Conservation (phyloP, 495 filamentous ascomycete genomes). For the Sporormia fimetaria region DNA sequence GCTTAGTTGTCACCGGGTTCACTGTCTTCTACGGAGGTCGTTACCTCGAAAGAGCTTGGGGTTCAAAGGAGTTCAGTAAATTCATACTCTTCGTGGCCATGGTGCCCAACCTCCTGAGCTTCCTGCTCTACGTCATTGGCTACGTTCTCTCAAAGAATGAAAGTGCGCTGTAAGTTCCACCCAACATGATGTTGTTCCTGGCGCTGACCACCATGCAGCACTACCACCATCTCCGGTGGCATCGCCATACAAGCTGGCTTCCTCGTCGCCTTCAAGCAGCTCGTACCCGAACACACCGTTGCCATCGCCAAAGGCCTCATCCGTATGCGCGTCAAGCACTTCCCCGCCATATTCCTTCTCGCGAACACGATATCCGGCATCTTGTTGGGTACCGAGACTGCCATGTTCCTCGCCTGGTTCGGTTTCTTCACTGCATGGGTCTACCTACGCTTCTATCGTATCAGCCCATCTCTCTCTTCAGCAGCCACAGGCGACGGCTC, state of each 20-base stretch:
- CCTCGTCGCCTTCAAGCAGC: constrained; percentile 95
- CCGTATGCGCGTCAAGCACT: constrained; percentile 85
- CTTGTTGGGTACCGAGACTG: constrained; percentile 75
- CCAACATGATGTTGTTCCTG: neutral
- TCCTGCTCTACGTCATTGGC: constrained; percentile 59
- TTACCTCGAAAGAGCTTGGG: constrained; percentile 94
- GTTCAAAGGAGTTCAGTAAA: constrained; percentile 81
- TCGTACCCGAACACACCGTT: constrained; percentile 96
- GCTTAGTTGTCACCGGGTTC: constrained; percentile 62
- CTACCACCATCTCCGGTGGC: constrained; percentile 73
- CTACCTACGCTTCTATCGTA: constrained; percentile 83
- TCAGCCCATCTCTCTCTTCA: constrained; percentile 50
- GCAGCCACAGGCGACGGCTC: constrained; percentile 43
- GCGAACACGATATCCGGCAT: constrained; percentile 66
- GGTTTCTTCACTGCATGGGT: constrained; percentile 87
- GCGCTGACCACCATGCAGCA: constrained; percentile 38
- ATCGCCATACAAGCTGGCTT: constrained; percentile 85
- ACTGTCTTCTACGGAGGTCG: constrained; percentile 89
- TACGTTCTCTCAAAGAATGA: constrained; percentile 59
- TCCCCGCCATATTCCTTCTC: constrained; percentile 79
- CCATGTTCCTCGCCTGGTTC: constrained; percentile 64
- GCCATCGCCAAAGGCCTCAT: constrained; percentile 77
- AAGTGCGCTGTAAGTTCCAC: constrained; percentile 53
- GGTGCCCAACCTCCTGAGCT: constrained; percentile 67
- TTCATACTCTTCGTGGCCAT: constrained; percentile 69